Conservation (phyloP, 306 rosid genomes). For the Cucumis cinereus region DNA sequence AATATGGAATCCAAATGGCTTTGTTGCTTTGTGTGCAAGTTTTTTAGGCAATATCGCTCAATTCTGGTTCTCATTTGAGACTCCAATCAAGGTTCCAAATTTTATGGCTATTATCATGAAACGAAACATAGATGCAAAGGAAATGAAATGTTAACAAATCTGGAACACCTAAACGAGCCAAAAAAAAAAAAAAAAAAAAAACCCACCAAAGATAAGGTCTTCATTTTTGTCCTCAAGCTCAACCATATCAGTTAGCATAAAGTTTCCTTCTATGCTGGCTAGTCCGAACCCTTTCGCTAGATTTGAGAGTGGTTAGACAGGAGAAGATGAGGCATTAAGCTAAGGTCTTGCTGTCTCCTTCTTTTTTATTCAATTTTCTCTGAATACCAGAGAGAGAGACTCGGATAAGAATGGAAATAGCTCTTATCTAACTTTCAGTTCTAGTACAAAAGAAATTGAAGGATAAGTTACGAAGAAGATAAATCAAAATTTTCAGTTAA, state of each 20-base stretch:
- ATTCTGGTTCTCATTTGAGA: background rate
- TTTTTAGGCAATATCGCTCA: background rate
- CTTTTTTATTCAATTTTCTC: background rate
- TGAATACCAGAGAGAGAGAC: background rate
- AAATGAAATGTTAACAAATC: background rate
- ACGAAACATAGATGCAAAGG: background rate
- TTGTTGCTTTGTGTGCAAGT: slow-evolving; percentile 4
- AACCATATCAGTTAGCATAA: background rate
- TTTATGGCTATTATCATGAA: background rate
- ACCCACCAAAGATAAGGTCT: background rate
- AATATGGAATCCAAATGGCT: background rate
- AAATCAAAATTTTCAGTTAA: background rate
- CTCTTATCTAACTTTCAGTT: background rate
- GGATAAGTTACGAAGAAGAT: too few species aligned
- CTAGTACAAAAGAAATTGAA: background rate
- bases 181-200: too few species aligned
- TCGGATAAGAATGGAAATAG: background rate
- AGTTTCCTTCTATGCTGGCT: background rate
- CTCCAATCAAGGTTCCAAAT: background rate
- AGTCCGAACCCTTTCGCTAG: background rate
- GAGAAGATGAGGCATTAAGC: background rate
- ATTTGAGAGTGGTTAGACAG: background rate
- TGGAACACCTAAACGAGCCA: background rate
- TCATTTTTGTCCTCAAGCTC: background rate
- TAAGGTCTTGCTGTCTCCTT: background rate